phyloP scores from a whole-genome alignment of 2,329 filamentous ascomycete genomes.

The Ophiocordyceps camponoti-saundersi region DNA sequence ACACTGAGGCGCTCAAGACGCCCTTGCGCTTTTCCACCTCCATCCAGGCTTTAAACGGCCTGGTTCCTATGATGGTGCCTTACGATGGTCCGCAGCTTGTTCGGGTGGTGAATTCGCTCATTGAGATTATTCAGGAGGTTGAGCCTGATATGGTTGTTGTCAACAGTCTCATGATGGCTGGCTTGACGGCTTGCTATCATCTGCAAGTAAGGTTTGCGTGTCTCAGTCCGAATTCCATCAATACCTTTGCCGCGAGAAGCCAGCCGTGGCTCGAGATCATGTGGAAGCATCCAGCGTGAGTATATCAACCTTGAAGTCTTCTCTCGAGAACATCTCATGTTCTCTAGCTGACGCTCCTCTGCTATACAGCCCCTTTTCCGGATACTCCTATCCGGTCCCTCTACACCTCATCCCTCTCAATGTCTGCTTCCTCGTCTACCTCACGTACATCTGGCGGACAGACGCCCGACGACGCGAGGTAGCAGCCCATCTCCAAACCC shows the following conservation, averaged over 20 bases:
- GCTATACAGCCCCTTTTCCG: conserved; percentile 20
- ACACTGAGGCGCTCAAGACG: conserved; percentile 1
- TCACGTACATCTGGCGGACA: conserved; percentile 6
- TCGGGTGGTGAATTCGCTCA: conserved; percentile 18
- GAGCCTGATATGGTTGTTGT: conserved; percentile 22
- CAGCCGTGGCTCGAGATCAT: conserved; percentile 18
- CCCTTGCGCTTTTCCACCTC: conserved; percentile 6
- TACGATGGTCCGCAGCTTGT: conserved; percentile 19
- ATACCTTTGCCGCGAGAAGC: conserved; percentile 19
- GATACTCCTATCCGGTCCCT: conserved; percentile 27
- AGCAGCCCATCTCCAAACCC: conserved; percentile 2
- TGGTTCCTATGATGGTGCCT: conserved; percentile 8
- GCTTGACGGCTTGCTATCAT: conserved; percentile 22
- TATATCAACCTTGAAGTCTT: not conserved
- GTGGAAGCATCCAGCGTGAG: conserved; percentile 21
- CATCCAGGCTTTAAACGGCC: conserved; percentile 15
- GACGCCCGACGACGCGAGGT: conserved; percentile 5
- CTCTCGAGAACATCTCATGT: too few species aligned
- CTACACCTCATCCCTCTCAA: conserved; percentile 24
- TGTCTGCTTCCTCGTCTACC: conserved; percentile 16
- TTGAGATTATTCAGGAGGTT: conserved; percentile 18
- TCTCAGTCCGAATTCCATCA: conserved; percentile 25
- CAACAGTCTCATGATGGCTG: conserved; percentile 26
- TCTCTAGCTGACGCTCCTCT: not conserved
- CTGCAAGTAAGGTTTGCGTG: conserved; percentile 16